phyloP scores from a whole-genome alignment of 2,329 filamentous ascomycete genomes.

The Pyricularia grisea region DNA sequence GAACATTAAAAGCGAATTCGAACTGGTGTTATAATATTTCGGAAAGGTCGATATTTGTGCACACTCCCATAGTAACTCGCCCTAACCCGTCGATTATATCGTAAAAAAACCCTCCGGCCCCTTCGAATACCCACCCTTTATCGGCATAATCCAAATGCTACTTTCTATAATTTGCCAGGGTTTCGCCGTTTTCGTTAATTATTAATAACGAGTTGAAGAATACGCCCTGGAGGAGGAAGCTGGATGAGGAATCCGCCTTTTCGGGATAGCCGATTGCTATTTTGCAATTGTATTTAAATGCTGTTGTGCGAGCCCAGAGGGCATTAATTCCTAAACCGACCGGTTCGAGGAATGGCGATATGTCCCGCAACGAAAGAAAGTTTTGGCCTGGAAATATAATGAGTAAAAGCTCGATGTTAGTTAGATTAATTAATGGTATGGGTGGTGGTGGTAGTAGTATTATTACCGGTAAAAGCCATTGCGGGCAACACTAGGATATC shows the following conservation, averaged over 20 bases:
- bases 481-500: constrained; percentile 69
- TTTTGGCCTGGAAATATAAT: constrained; percentile 53
- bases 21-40: constrained; percentile 37
- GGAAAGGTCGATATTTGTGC: constrained; percentile 40
- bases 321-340: constrained; percentile 57
- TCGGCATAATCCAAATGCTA: constrained; percentile 48
- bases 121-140: constrained; percentile 52
- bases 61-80: constrained; percentile 47
- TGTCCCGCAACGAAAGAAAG: constrained; percentile 60
- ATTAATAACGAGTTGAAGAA: constrained; percentile 48
- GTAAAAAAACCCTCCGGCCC: constrained; percentile 37
- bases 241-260: constrained; percentile 33
- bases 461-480: constrained; percentile 62
- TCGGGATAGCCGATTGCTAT: constrained; percentile 72
- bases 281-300: constrained; percentile 55
- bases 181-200: constrained; percentile 48
- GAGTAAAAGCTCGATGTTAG: no score
- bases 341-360: constrained; percentile 59
- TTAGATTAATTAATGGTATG: neutral
- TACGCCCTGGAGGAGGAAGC: constrained; percentile 18
- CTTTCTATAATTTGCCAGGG: constrained; percentile 52
- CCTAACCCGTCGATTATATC: constrained; percentile 38
- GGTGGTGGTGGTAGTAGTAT: neutral
- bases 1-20: constrained; percentile 46
- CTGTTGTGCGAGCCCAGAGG: constrained; percentile 60